Percentiles rank a stretch among this genome's conserved stretches.
Evolutionary conservation across 768 basidiomycete species (phyloP).

Genomic region (Kwoniella europaea): DNA sequence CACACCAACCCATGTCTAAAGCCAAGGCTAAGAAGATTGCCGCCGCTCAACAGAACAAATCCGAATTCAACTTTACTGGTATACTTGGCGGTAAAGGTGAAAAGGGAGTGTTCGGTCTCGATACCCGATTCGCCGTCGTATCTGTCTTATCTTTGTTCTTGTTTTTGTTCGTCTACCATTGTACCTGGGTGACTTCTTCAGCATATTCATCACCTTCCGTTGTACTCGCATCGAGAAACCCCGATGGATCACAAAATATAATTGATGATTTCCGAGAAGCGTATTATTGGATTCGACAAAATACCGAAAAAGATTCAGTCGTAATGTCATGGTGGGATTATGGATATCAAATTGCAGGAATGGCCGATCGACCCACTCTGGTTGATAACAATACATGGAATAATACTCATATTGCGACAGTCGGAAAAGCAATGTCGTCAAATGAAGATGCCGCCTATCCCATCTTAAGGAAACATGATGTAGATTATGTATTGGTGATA

Average conservation of each 20-base stretch:
- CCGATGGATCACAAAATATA: conserved; percentile 87
- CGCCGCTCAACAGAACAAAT: conserved; percentile 52
- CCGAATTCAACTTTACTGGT: conserved; percentile 59
- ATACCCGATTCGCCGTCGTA: conserved; percentile 77
- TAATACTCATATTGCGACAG: conserved; percentile 98
- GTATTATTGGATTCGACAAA: conserved; percentile 97
- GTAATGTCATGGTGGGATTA: conserved; percentile 99
- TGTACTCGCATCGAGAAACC: conserved; percentile 76
- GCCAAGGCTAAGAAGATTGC: conserved; percentile 68
- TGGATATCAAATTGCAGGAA: conserved; percentile 98
- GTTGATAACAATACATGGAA: conserved; percentile 99
- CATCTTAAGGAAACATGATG: conserved; percentile 91
- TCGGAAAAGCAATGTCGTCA: conserved; percentile 97
- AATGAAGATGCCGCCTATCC: conserved; percentile 95
- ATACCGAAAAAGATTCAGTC: conserved; percentile 87
- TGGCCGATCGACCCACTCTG: conserved; percentile 93
- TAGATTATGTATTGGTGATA: conserved; percentile 95
- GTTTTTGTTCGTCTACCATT: conserved; percentile 89
- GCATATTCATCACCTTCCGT: conserved; percentile 99
- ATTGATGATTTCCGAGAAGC: conserved; percentile 99
- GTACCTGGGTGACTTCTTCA: conserved; percentile 91
- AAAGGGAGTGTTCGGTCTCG: conserved; percentile 79
- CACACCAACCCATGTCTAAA: conserved; percentile 61
- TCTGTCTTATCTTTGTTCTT: conserved; percentile 77
- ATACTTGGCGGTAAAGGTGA: conserved; percentile 27